Evolutionary conservation across 2,329 filamentous ascomycete species (phyloP).

Genomic region (Cadophora gregata): DNA sequence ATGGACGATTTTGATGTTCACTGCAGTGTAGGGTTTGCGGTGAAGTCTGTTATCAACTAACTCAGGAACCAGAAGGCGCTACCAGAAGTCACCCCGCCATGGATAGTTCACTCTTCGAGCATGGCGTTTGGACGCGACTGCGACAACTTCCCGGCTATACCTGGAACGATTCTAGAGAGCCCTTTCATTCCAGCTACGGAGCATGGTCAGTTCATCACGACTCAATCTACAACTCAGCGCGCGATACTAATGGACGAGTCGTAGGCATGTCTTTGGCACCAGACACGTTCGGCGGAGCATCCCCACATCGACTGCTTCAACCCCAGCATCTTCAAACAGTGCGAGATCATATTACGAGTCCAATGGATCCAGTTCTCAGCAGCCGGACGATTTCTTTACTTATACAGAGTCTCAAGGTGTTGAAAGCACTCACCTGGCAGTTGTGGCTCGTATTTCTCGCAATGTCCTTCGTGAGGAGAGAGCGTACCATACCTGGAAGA

Average conservation of each 20-base stretch:
- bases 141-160: conserved; percentile 75
- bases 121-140: conserved; percentile 54
- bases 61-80: conserved; percentile 1
- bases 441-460: conserved; percentile 30
- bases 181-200: conserved; percentile 77
- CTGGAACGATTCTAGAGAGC: conserved; percentile 70
- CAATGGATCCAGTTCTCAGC: background rate
- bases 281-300: conserved; percentile 41
- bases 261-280: conserved; percentile 70
- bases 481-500: conserved; percentile 82
- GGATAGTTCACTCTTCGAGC: background rate
- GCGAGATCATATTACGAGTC: background rate
- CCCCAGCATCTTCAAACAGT: background rate
- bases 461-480: conserved; percentile 82
- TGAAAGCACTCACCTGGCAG: conserved; percentile 29
- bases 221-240: background rate
- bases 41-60: background rate
- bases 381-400: background rate
- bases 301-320: conserved; percentile 13
- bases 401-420: conserved; percentile 1
- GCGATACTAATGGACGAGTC: background rate
- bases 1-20: background rate
- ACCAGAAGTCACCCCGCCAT: background rate
- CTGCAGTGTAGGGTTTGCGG: background rate
- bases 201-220: conserved; percentile 67